phyloP scores from a whole-genome alignment of 768 basidiomycete genomes.

The Sporobolomyces roseus region DNA sequence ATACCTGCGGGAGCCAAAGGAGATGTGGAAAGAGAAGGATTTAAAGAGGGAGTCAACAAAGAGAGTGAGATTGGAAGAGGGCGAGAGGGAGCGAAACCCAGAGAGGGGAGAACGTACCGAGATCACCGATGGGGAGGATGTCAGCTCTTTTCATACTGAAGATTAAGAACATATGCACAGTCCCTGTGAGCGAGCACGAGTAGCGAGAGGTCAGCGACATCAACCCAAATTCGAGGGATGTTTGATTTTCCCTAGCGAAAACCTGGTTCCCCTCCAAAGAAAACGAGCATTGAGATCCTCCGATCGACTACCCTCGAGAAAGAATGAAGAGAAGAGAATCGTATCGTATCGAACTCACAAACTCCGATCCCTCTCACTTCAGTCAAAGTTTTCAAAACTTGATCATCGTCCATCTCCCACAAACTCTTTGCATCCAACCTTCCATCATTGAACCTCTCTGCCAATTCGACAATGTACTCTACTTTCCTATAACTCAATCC shows the following conservation, averaged over 20 bases:
- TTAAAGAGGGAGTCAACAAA: not conserved
- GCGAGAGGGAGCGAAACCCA: not conserved
- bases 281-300: no score
- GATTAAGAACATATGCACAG: constrained; percentile 70
- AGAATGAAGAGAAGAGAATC: no score
- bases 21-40: no score
- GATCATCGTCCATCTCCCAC: constrained; percentile 67
- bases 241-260: no score
- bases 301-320: no score
- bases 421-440: constrained; percentile 70
- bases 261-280: no score
- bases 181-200: no score
- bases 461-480: constrained; percentile 79
- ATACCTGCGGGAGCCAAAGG: constrained; percentile 28
- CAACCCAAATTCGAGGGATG: no score
- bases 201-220: no score
- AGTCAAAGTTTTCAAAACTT: constrained; percentile 54
- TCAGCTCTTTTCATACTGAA: constrained; percentile 74
- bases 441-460: constrained; percentile 73
- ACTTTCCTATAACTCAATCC: constrained; percentile 82
- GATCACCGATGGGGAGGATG: constrained; percentile 62
- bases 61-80: not conserved
- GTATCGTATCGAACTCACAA: no score
- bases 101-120: constrained; percentile 17
- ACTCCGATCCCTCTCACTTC: constrained; percentile 59